These are phyloP conservation scores for Cotoneaster glaucophyllus DNA, from an alignment of 306 rosid genomes.

Conservation along the genomic window DNA sequence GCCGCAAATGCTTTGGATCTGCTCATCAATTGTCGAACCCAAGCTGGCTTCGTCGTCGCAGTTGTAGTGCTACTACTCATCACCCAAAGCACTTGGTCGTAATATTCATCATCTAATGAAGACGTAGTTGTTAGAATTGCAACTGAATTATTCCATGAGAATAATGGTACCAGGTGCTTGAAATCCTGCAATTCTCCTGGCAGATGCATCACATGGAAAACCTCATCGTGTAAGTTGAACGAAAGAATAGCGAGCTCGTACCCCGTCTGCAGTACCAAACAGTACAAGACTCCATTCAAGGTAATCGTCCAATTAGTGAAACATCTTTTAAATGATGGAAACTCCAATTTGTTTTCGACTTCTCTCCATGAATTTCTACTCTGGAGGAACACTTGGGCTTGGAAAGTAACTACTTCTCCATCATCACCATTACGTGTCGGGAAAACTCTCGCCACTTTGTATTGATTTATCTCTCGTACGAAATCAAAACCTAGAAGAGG, in stretches of 20 bases:
- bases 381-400: background rate
- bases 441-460: background rate
- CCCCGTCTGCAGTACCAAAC: too few relatives aligned
- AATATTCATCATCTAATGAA: background rate
- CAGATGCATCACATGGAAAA: background rate
- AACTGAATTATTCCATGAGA: background rate
- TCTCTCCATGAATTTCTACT: constrained; percentile 5
- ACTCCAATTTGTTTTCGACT: background rate
- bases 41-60: background rate
- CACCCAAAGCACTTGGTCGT: background rate
- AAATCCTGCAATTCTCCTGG: background rate
- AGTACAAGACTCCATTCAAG: background rate
- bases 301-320: background rate
- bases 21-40: background rate
- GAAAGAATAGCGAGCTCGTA: too few relatives aligned
- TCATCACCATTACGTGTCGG: background rate
- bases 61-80: background rate
- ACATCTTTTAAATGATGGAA: background rate
- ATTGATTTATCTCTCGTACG: background rate
- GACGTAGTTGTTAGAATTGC: background rate
- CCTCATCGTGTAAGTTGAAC: background rate
- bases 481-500: background rate
- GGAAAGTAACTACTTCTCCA: background rate
- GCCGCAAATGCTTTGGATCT: background rate
- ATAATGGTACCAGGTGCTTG: background rate